Base-by-base conservation (phyloP, 768 basidiomycete species). In the Amanita pallidorosea region DNA sequence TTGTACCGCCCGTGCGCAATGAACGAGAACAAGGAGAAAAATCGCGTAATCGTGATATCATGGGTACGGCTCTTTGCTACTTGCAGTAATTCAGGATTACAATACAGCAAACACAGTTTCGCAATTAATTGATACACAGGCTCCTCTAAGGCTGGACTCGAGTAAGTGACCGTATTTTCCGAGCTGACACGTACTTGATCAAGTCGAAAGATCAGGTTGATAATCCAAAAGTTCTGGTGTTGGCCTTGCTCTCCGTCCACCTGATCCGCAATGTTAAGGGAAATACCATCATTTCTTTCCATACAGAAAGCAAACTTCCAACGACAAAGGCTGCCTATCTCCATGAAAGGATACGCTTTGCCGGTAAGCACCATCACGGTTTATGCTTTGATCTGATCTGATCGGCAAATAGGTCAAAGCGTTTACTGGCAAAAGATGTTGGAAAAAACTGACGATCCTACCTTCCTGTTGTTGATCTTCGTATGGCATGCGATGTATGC, bases 401-500 rank as follows among this genome's bases (percentile, higher is more conserved):
- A 57, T 25, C 43, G 29, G 20, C 49, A 47, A 34, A 51, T 56
- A 55, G 71, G 72, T 13, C 65, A 69, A 45, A 71, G 68, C 51
- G 74, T 75, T 8, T 75, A 75, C 54, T 76, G 74, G 73, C 67
- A 68, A 53, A 68, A 63, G 36, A 66, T 71, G 33, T 65, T 71
- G 48, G 56, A 60, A 55, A 63, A 62, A 44, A 70, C 74, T 1
- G 61, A 62, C 1, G 80, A 81, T 56, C 77, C 79, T 0, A 81
- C 80, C 0, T 78, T 81, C 51, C 54, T 80, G 0, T 62, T 81
- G 20, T 58, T 82, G 22, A 69, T 75, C 7, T 70, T 72, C 38
- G 60, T 81, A 18, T 81, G 80, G 80, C 76, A 81, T 46, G 74
- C 78, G 3, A 55, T 81, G 55, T 82, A 81, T 55, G 74, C 75